Evolutionary conservation across 1,139 yeast genomes (phyloP).

Genomic region (Debaryomycetaceae sp.): DNA sequence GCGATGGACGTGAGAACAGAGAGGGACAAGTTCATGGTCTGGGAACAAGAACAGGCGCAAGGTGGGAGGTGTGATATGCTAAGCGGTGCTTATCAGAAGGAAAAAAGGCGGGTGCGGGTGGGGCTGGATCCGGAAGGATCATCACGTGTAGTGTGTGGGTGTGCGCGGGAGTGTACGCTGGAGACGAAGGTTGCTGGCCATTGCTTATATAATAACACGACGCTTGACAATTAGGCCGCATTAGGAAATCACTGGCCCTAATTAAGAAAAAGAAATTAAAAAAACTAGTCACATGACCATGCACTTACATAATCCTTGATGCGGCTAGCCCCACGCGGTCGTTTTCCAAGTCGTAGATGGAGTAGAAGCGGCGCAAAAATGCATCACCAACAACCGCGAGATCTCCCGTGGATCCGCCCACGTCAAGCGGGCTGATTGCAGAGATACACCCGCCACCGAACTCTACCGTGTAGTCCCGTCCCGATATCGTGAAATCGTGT

Average conservation of each 20-base stretch:
- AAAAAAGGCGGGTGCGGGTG: no score
- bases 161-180: no score
- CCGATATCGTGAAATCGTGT: conserved; percentile 75
- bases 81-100: background rate
- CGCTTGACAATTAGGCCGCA: no score
- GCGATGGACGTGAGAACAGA: conserved; percentile 28
- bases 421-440: conserved; percentile 92
- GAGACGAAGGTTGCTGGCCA: no score
- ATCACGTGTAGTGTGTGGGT: no score
- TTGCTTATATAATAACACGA: no score
- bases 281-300: no score
- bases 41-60: no score
- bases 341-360: conserved; percentile 81
- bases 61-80: background rate
- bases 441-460: conserved; percentile 92
- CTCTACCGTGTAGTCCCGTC: conserved; percentile 88
- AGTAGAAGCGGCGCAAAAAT: conserved; percentile 88
- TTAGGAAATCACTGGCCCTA: no score
- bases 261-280: no score
- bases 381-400: conserved; percentile 95
- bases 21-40: background rate
- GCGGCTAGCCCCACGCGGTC: conserved; percentile 90
- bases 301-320: no score
- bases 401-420: conserved; percentile 95
- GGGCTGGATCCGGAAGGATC: no score